Conservation (phyloP, 805 yeast species). For the Cyberlindnera saturnus region DNA sequence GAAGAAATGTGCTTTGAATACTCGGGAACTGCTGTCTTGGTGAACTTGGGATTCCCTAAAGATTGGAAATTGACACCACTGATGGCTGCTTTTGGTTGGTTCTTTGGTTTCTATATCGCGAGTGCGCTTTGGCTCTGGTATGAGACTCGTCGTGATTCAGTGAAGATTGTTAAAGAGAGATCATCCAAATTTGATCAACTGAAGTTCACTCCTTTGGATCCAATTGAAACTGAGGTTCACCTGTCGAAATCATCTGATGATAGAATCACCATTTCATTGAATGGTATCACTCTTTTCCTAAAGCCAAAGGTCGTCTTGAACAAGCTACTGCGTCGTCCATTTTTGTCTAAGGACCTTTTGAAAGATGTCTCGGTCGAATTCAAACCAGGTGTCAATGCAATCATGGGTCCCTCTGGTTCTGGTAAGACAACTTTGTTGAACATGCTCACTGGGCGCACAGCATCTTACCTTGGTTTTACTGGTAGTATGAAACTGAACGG, state of each 20-base stretch:
- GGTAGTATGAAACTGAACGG: slow-evolving; percentile 44
- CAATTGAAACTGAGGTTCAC: neutral
- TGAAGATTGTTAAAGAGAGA: slow-evolving; percentile 17
- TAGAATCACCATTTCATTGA: slow-evolving; percentile 4
- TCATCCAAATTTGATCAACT: slow-evolving; percentile 1
- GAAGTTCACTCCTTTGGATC: neutral
- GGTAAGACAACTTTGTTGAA: slow-evolving; percentile 70
- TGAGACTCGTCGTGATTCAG: slow-evolving; percentile 29
- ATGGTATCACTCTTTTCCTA: slow-evolving; percentile 6
- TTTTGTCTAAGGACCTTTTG: slow-evolving; percentile 11
- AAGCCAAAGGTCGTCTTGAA: slow-evolving; percentile 9
- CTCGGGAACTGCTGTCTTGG: slow-evolving; percentile 49
- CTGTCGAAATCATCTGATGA: neutral
- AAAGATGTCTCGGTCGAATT: slow-evolving; percentile 52
- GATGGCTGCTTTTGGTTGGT: slow-evolving; percentile 52
- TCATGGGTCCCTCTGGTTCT: slow-evolving; percentile 79
- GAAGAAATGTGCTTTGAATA: slow-evolving; percentile 40
- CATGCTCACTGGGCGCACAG: slow-evolving; percentile 51
- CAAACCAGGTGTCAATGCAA: slow-evolving; percentile 67
- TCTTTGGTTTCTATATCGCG: slow-evolving; percentile 47
- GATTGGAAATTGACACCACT: slow-evolving; percentile 66
- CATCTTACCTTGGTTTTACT: slow-evolving; percentile 15
- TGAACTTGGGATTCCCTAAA: slow-evolving; percentile 51
- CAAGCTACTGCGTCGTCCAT: slow-evolving; percentile 2
- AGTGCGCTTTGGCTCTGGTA: slow-evolving; percentile 38